phyloP scores from a whole-genome alignment of 805 yeast genomes.

The Zygoascus flipseniorum region DNA sequence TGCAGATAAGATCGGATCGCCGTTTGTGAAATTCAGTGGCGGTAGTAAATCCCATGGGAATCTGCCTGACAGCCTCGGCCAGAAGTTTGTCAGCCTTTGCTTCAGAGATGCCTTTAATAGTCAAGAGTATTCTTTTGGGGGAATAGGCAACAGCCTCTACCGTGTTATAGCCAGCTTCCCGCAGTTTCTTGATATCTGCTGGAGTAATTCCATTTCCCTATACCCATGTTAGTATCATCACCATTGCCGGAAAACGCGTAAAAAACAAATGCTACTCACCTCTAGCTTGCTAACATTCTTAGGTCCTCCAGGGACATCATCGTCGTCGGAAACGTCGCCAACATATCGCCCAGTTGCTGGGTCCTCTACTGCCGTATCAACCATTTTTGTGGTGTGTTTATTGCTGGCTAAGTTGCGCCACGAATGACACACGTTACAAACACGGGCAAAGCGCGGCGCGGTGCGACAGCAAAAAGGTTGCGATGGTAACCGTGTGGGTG shows the following conservation, averaged over 20 bases:
- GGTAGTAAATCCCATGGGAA: constrained; percentile 95
- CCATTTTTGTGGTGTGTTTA: neutral
- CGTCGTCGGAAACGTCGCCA: constrained; percentile 1
- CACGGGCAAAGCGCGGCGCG: neutral
- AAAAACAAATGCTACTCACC: neutral
- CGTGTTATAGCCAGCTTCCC: constrained; percentile 79
- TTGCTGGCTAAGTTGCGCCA: neutral
- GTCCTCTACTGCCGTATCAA: neutral
- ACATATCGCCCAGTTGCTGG: neutral
- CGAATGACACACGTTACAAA: neutral
- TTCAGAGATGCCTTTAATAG: constrained; percentile 88
- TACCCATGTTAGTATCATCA: neutral
- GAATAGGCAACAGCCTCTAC: constrained; percentile 84
- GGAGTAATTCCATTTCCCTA: constrained; percentile 65
- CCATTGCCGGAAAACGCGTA: neutral
- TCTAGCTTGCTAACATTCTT: neutral
- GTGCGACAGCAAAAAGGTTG: no score
- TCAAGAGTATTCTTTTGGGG: constrained; percentile 68
- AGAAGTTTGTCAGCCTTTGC: constrained; percentile 85
- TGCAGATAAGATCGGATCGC: constrained; percentile 80
- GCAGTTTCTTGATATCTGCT: constrained; percentile 69
- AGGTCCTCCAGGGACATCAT: constrained; percentile 1
- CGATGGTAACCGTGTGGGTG: neutral
- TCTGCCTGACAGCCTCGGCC: constrained; percentile 74
- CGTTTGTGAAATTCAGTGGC: constrained; percentile 91